Base-by-base conservation (phyloP, 1,284 basidiomycete genomes). In the Rhizoctonia solani region DNA sequence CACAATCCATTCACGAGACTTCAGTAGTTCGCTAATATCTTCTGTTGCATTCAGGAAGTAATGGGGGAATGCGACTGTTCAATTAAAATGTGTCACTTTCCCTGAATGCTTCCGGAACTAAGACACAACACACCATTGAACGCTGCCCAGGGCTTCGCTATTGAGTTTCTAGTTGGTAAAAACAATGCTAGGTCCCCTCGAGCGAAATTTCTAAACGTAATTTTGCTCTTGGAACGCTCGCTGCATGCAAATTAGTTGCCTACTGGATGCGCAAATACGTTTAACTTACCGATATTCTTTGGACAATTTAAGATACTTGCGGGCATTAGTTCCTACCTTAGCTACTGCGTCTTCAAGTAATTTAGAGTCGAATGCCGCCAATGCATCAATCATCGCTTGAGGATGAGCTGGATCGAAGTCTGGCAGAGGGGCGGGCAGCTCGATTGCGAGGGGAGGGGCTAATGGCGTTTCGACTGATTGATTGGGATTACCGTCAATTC, bases 291-390 rank as follows among this genome's bases (percentile, higher is more conserved):
- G 85, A 71, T 96, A 96, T 72, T 92, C 89, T 75, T 93, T 94
- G 79, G 93, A 96, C 74, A 96, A 93, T 76, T 95, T 97, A 77
- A 93, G 90, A 90, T 94, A 98, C 76, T 95, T 97, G 68, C 92
- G 88, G 63, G 95, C 90, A n/a, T 90, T 87, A 4, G 86, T 86
- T 25, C 90, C 89, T 44, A 90, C 89, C 76, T 90, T 91, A 65
- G 83, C 79, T 49, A 97, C 85, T 0, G 86, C 86, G 55, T 95
- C 93, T 32, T 90, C 77, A 76, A 96, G 94, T 70, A 87, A 83
- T 71, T 92, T 89, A 69, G 93, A 87, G 74, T 95, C 92, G 73
- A 93, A 91, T 21, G 83, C 82, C 39, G 87, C 80, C 14, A 93
- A 77, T 19, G 83, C 80, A 66, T 89, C 87, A 44, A 93, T 77